Conservation (phyloP, 306 rosid genomes). For the Dryas octopetala region DNA sequence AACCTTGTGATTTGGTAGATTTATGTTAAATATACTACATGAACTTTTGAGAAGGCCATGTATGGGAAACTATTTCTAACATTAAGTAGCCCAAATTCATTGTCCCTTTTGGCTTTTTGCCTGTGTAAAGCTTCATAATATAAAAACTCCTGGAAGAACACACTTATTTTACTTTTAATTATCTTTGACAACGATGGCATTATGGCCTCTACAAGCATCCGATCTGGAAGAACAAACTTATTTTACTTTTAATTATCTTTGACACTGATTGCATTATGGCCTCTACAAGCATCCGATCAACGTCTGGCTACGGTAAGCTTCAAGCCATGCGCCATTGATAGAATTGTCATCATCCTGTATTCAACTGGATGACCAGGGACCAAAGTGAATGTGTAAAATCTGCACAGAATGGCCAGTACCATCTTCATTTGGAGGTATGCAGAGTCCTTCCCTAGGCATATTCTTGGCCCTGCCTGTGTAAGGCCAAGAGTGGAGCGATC, state of each 20-base stretch:
- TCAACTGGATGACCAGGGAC: constrained; percentile 64
- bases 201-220: too few species aligned
- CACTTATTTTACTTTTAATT: constrained; percentile 17
- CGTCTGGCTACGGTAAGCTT: constrained; percentile 61
- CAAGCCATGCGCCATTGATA: constrained; percentile 89
- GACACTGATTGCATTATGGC: background rate
- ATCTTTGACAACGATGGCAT: background rate
- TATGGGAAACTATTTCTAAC: background rate
- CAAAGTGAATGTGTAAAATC: constrained; percentile 77
- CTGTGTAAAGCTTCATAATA: background rate
- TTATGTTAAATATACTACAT: background rate
- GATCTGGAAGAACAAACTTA: background rate
- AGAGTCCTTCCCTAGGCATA: constrained; percentile 94
- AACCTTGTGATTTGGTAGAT: background rate
- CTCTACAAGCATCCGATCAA: background rate
- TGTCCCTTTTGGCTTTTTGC: background rate
- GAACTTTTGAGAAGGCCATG: background rate
- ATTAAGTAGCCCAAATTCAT: background rate
- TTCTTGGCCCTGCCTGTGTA: constrained; percentile 81
- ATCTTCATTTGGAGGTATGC: constrained; percentile 96
- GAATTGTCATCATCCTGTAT: constrained; percentile 90
- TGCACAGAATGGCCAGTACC: constrained; percentile 75
- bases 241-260: constrained; percentile 2
- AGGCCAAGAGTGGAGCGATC: background rate
- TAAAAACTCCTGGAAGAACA: background rate